Conservation (phyloP, 129 eudicot species). For the Flaveria ramosissima region DNA sequence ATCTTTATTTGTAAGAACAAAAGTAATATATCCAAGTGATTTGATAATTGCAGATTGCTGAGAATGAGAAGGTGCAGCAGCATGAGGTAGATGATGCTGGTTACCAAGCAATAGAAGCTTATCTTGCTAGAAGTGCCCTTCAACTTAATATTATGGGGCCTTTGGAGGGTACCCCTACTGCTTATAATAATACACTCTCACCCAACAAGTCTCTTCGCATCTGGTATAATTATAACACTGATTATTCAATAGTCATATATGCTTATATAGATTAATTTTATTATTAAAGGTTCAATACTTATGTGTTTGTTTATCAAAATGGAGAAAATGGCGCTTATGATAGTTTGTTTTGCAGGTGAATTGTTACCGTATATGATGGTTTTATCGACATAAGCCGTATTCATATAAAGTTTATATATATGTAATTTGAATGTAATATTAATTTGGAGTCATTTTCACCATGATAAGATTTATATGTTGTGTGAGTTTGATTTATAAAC, state of each 20-base stretch:
- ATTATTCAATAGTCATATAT: not conserved
- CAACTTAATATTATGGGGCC: constrained; percentile 37
- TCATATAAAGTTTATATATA: constrained; percentile 14
- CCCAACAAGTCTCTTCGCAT: constrained; percentile 38
- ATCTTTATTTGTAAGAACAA: too few relatives aligned
- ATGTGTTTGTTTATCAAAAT: not conserved
- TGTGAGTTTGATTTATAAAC: constrained; percentile 4
- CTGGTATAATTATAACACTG: constrained; percentile 25
- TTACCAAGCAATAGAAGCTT: constrained; percentile 32
- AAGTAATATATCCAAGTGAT: not conserved
- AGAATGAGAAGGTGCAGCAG: constrained; percentile 57
- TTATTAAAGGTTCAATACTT: not conserved
- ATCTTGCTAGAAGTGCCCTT: constrained; percentile 38
- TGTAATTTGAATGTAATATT: not conserved
- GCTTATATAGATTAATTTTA: not conserved
- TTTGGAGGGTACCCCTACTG: constrained; percentile 17
- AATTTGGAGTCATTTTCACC: not conserved
- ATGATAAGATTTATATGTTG: not conserved
- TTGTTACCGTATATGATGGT: not conserved
- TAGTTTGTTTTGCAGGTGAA: constrained; percentile 27
- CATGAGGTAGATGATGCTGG: constrained; percentile 44
- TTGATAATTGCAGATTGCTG: constrained; percentile 45
- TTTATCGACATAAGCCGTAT: not conserved
- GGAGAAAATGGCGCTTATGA: not conserved
- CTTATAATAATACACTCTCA: constrained; percentile 17